Conservation (phyloP, 345 rosid genomes). For the Lepidium africanum region DNA sequence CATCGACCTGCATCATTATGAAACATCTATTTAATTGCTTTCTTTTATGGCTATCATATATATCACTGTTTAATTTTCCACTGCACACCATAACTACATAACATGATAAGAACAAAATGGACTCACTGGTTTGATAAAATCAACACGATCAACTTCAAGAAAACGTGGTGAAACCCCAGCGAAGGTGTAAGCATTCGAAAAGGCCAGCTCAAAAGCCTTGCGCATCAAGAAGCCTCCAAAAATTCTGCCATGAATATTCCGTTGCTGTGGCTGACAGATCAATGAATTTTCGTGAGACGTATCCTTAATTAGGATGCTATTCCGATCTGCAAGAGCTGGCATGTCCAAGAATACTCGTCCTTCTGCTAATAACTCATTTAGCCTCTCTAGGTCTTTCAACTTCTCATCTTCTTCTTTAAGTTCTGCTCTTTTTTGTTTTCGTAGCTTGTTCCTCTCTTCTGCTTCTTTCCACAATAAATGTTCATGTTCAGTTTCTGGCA, state of each 20-base stretch:
- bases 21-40: neutral
- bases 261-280: slow-evolving; percentile 86
- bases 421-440: slow-evolving; percentile 48
- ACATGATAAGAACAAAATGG: neutral
- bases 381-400: slow-evolving; percentile 40
- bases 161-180: slow-evolving; percentile 78
- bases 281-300: slow-evolving; percentile 62
- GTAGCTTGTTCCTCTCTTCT: slow-evolving; percentile 63
- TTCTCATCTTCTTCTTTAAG: slow-evolving; percentile 25
- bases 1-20: slow-evolving; percentile 53
- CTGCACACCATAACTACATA: neutral
- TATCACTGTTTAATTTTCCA: neutral
- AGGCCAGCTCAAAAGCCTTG: slow-evolving; percentile 78
- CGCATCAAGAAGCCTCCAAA: slow-evolving; percentile 90
- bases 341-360: slow-evolving; percentile 78
- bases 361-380: slow-evolving; percentile 58
- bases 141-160: slow-evolving; percentile 82
- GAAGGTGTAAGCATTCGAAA: slow-evolving; percentile 73
- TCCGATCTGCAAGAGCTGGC: slow-evolving; percentile 89
- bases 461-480: slow-evolving; percentile 72
- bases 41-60: neutral
- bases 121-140: slow-evolving; percentile 82
- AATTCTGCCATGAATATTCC: slow-evolving; percentile 79
- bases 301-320: slow-evolving; percentile 70
- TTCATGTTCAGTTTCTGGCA: slow-evolving; percentile 62